These are phyloP conservation scores for Cicer yamashitae DNA, from an alignment of 306 rosid genomes.

Conservation along the genomic window DNA sequence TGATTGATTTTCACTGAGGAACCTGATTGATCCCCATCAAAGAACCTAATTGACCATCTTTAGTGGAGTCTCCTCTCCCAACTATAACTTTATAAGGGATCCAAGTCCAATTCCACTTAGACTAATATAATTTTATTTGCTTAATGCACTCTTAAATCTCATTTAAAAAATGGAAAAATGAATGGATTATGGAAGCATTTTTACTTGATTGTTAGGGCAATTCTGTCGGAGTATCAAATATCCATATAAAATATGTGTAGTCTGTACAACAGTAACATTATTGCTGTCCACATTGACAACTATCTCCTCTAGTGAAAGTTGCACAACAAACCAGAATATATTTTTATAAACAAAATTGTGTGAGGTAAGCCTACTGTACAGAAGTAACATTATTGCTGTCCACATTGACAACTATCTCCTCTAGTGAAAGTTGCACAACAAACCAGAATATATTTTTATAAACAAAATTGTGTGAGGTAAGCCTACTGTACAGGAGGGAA, in stretches of 20 bases:
- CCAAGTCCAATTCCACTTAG: too few species aligned
- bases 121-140: too few species aligned
- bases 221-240: slow-evolving; percentile 24
- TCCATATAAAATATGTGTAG: slow-evolving; percentile 6
- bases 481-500: slow-evolving; percentile 54
- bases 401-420: slow-evolving; percentile 20
- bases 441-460: slow-evolving; percentile 31
- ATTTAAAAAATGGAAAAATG: slow-evolving; percentile 24
- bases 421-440: not conserved
- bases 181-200: slow-evolving; percentile 3
- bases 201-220: not conserved
- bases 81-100: too few species aligned
- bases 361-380: slow-evolving; percentile 59
- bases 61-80: too few species aligned
- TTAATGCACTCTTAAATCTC: not conserved
- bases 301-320: not conserved
- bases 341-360: slow-evolving; percentile 51
- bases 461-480: slow-evolving; percentile 57
- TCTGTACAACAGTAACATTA: slow-evolving; percentile 39
- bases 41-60: too few species aligned
- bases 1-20: too few species aligned
- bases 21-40: too few species aligned
- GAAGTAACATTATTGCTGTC: not conserved
- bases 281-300: slow-evolving; percentile 17
- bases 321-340: slow-evolving; percentile 14